phyloP scores from a whole-genome alignment of 1,284 basidiomycete genomes.

The Xanthoconium separans region DNA sequence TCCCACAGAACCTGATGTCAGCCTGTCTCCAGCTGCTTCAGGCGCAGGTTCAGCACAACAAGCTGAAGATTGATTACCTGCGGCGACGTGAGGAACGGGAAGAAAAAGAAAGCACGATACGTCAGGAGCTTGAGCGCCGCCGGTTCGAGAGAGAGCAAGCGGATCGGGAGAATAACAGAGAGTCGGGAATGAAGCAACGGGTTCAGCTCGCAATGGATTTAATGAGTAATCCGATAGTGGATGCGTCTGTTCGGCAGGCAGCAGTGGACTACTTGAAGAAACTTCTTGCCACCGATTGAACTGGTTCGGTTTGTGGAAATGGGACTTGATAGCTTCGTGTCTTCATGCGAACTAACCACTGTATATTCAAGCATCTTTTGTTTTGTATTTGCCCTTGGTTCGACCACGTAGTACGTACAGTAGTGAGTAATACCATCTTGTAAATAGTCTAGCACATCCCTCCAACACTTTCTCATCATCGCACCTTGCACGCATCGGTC shows the following conservation, averaged over 20 bases:
- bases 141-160: conserved; percentile 48
- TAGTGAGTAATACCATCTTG: conserved; percentile 12
- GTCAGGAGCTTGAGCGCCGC: conserved; percentile 47
- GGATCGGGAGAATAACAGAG: conserved; percentile 52
- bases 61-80: conserved; percentile 63
- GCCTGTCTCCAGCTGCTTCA: conserved; percentile 58
- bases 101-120: conserved; percentile 49
- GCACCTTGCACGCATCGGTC: too few species aligned
- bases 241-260: conserved; percentile 57
- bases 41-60: conserved; percentile 54
- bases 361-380: conserved; percentile 11
- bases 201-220: conserved; percentile 63
- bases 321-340: conserved; percentile 1
- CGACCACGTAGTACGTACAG: conserved; percentile 4
- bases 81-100: conserved; percentile 62
- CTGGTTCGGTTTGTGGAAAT: conserved; percentile 21
- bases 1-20: conserved; percentile 57
- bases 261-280: conserved; percentile 69
- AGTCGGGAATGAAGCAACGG: conserved; percentile 55
- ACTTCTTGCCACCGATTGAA: conserved; percentile 42
- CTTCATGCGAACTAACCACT: conserved; percentile 12
- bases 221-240: conserved; percentile 51
- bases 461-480: background rate
- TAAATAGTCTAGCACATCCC: background rate
- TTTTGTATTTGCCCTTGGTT: conserved; percentile 7